Percentiles rank a stretch among this genome's conserved stretches.
Evolutionary conservation across 2,329 filamentous ascomycete genomes (phyloP).

Genomic region (Colletotrichum falcatum): DNA sequence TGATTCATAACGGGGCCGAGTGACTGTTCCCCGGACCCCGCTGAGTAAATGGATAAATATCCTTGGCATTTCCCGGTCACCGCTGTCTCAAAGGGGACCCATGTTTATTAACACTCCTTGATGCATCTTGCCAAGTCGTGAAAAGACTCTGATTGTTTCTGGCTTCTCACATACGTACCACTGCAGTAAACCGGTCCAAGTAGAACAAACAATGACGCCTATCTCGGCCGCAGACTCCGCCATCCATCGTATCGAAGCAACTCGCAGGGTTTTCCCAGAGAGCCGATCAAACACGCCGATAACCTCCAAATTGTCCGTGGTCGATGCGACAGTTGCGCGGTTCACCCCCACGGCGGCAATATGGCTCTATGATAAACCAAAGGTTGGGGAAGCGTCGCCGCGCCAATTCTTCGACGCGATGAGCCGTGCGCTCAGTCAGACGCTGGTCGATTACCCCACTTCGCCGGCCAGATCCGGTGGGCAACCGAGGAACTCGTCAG

Average conservation of each 20-base stretch:
- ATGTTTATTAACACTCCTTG: background rate
- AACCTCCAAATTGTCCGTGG: slow-evolving; percentile 50
- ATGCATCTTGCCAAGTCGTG: background rate
- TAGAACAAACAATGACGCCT: background rate
- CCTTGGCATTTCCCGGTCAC: background rate
- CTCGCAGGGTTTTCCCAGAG: slow-evolving; percentile 16
- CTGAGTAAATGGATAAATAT: background rate
- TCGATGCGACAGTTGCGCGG: slow-evolving; percentile 56
- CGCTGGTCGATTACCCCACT: slow-evolving; percentile 57
- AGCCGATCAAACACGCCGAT: background rate
- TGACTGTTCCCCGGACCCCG: background rate
- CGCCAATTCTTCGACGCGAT: slow-evolving; percentile 21
- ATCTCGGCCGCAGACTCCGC: background rate
- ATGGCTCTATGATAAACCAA: slow-evolving; percentile 56
- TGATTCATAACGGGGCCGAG: slow-evolving; percentile 27
- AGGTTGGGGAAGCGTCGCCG: background rate
- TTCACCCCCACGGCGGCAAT: slow-evolving; percentile 56
- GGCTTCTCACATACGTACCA: too few relatives aligned
- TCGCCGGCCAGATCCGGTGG: slow-evolving; percentile 55
- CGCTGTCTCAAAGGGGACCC: background rate
- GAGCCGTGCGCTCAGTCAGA: slow-evolving; percentile 47
- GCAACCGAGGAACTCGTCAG: slow-evolving; percentile 44
- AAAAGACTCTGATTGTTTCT: background rate
- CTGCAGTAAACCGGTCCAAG: background rate
- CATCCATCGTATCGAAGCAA: background rate